Conservation (phyloP, 225 moss, liverwort and hornwort species). For the Physcomitrium patens region DNA sequence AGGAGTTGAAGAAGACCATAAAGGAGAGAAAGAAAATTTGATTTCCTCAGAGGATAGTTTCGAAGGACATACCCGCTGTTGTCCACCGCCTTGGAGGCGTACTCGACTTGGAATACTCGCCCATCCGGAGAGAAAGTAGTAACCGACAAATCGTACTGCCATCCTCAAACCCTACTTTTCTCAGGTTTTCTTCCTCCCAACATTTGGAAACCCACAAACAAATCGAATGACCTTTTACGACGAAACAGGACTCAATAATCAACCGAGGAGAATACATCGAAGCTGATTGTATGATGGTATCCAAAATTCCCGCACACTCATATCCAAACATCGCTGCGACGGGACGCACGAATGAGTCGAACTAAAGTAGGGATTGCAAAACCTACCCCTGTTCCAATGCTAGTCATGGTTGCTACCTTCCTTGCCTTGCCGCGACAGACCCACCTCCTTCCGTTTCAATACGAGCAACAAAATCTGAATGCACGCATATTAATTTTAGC, state of each 20-base stretch:
- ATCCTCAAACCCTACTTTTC: slow-evolving; percentile 19
- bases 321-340: neutral
- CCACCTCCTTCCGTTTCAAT: slow-evolving; percentile 13
- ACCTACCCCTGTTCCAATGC: slow-evolving; percentile 70
- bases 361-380: neutral
- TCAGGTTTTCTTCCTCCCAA: slow-evolving; percentile 26
- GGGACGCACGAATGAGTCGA: neutral
- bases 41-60: neutral
- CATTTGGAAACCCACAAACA: slow-evolving; percentile 19
- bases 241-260: neutral
- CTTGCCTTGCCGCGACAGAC: slow-evolving; percentile 17
- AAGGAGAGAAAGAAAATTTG: neutral
- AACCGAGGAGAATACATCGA: neutral
- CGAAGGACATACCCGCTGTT: slow-evolving; percentile 73
- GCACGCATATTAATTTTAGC: neutral
- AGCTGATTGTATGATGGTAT: slow-evolving; percentile 3
- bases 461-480: slow-evolving; percentile 22
- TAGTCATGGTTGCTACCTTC: slow-evolving; percentile 53
- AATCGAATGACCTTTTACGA: neutral
- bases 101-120: slow-evolving; percentile 93
- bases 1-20: neutral
- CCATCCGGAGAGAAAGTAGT: slow-evolving; percentile 98
- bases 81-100: slow-evolving; percentile 94
- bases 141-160: slow-evolving; percentile 91
- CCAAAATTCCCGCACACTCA: slow-evolving; percentile 3